phyloP scores from a whole-genome alignment of 1,139 yeast species.

The Hanseniaspora uvarum region DNA sequence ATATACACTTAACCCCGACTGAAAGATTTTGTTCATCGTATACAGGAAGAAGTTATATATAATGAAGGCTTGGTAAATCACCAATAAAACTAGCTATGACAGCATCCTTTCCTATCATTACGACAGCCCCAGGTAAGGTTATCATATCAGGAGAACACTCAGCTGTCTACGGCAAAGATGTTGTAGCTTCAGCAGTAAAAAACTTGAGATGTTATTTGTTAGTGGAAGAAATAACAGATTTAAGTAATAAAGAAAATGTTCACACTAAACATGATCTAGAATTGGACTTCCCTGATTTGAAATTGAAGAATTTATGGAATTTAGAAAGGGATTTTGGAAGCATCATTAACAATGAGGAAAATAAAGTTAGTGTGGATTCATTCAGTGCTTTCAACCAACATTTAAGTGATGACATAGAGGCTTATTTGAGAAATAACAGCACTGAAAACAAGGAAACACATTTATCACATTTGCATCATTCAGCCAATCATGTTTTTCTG shows the following conservation, averaged over 20 bases:
- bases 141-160: constrained; percentile 96
- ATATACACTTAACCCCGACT: not conserved
- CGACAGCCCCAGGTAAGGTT: constrained; percentile 95
- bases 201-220: constrained; percentile 57
- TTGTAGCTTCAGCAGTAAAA: constrained; percentile 32
- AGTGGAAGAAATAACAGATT: constrained; percentile 32
- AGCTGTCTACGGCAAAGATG: constrained; percentile 73
- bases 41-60: not conserved
- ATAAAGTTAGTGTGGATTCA: not conserved
- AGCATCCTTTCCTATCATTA: constrained; percentile 43
- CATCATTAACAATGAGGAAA: not conserved
- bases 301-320: constrained; percentile 52
- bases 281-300: constrained; percentile 76
- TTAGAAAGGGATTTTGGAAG: not conserved
- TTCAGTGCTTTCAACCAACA: not conserved
- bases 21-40: not conserved
- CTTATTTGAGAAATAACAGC: not conserved
- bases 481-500: constrained; percentile 79
- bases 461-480: constrained; percentile 51
- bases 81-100: not conserved
- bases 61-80: not conserved
- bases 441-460: constrained; percentile 23
- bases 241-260: constrained; percentile 27
- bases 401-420: constrained; percentile 5
- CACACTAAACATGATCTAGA: constrained; percentile 34